These are phyloP conservation scores for Lumnitzera littorea DNA, from an alignment of 345 rosid genomes.

Conservation along the genomic window DNA sequence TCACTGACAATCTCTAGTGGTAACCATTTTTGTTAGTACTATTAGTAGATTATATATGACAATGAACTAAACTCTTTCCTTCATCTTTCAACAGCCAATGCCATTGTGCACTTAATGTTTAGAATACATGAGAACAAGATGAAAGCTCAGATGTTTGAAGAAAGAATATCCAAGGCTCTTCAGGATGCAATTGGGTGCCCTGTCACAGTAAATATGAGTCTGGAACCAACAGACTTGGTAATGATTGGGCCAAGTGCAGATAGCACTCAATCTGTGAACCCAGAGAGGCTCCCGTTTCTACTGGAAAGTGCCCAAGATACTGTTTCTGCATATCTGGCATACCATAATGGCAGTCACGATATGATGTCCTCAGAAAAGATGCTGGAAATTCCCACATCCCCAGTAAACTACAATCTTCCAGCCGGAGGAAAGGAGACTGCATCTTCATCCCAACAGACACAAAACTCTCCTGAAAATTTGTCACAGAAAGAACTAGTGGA, in stretches of 20 bases:
- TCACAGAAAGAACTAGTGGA: slow-evolving; percentile 7
- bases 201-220: slow-evolving; percentile 22
- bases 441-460: slow-evolving; percentile 5
- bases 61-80: not conserved
- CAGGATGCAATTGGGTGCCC: slow-evolving; percentile 18
- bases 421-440: slow-evolving; percentile 6
- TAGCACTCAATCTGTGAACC: slow-evolving; percentile 10
- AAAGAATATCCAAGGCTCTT: slow-evolving; percentile 22
- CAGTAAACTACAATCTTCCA: not conserved
- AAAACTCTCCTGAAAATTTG: slow-evolving; percentile 5
- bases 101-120: slow-evolving; percentile 23
- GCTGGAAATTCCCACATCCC: slow-evolving; percentile 4
- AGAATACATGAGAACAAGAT: slow-evolving; percentile 21
- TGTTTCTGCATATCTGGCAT: slow-evolving; percentile 1
- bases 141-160: slow-evolving; percentile 25
- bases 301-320: slow-evolving; percentile 1
- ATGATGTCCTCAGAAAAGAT: slow-evolving; percentile 1
- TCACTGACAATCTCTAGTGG: slow-evolving; percentile 25
- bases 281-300: slow-evolving; percentile 4
- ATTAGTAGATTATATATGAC: not conserved
- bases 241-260: not conserved
- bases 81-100: slow-evolving; percentile 18
- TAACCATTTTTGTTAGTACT: slow-evolving; percentile 1
- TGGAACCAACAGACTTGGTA: slow-evolving; percentile 19
- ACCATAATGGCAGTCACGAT: not conserved